Evolutionary conservation across 306 rosid species (phyloP).

Genomic region (Lathyrus oleraceus): DNA sequence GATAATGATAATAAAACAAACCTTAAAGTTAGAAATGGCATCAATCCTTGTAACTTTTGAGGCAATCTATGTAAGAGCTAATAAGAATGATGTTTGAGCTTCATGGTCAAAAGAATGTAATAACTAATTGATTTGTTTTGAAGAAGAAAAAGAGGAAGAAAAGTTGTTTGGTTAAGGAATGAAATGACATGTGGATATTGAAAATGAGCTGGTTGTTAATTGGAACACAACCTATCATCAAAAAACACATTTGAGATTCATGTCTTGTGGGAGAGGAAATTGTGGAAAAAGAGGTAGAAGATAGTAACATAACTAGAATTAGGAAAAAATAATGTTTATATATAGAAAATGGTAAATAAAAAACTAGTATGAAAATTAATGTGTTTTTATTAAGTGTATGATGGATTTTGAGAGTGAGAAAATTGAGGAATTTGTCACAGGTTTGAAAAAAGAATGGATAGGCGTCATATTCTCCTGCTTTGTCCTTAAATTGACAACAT

Average conservation of each 20-base stretch:
- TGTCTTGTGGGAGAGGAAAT: slow-evolving; percentile 48
- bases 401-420: background rate
- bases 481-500: slow-evolving; percentile 29
- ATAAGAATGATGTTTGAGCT: slow-evolving; percentile 16
- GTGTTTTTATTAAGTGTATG: slow-evolving; percentile 32
- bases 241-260: slow-evolving; percentile 41
- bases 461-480: slow-evolving; percentile 53
- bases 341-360: slow-evolving; percentile 32
- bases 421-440: slow-evolving; percentile 49
- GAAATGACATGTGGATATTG: slow-evolving; percentile 49
- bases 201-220: slow-evolving; percentile 50
- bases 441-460: slow-evolving; percentile 44
- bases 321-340: slow-evolving; percentile 42
- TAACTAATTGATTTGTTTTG: background rate
- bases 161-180: slow-evolving; percentile 34
- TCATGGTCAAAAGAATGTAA: slow-evolving; percentile 27
- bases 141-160: slow-evolving; percentile 26
- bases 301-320: slow-evolving; percentile 48
- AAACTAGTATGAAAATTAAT: slow-evolving; percentile 29
- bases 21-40: slow-evolving; percentile 48
- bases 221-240: slow-evolving; percentile 47
- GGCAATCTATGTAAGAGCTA: slow-evolving; percentile 30
- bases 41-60: slow-evolving; percentile 23
- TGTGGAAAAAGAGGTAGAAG: slow-evolving; percentile 51
- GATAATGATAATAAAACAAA: slow-evolving; percentile 34